These are phyloP conservation scores for Nothophaeocryptopus gaeumannii DNA, from an alignment of 2,329 filamentous ascomycete genomes.

Conservation along the genomic window DNA sequence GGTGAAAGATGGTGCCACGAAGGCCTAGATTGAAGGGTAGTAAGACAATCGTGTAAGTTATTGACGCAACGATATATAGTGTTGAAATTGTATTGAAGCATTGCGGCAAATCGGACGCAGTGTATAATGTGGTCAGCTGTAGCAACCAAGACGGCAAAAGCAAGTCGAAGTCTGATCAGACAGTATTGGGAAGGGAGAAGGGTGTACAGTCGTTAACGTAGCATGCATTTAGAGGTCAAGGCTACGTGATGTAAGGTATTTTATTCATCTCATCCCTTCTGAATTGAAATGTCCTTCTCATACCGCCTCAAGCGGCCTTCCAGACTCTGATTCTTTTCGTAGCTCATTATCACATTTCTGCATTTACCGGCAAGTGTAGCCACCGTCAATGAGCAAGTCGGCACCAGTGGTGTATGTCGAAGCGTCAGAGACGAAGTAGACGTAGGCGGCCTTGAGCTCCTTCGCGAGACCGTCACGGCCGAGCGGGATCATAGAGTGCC, in stretches of 20 bases:
- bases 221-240: constrained; percentile 2
- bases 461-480: constrained; percentile 62
- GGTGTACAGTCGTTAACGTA: neutral
- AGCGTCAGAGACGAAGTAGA: constrained; percentile 54
- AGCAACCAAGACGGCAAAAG: too few relatives aligned
- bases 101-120: too few relatives aligned
- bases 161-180: too few relatives aligned
- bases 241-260: constrained; percentile 3
- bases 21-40: too few relatives aligned
- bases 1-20: too few relatives aligned
- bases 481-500: constrained; percentile 60
- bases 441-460: constrained; percentile 61
- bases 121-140: too few relatives aligned
- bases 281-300: neutral
- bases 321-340: constrained; percentile 5
- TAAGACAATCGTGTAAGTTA: too few relatives aligned
- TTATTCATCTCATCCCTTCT: neutral
- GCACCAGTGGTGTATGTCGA: constrained; percentile 52
- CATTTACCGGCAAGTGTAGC: constrained; percentile 41
- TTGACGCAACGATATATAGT: too few relatives aligned
- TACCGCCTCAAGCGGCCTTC: neutral
- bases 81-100: too few relatives aligned
- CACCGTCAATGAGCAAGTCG: constrained; percentile 52
- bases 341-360: constrained; percentile 5
- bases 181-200: too few relatives aligned